Percentiles rank a stretch among this genome's conserved stretches.
Conservation (phyloP, 768 basidiomycete species). For the Lactarius evosmus region DNA sequence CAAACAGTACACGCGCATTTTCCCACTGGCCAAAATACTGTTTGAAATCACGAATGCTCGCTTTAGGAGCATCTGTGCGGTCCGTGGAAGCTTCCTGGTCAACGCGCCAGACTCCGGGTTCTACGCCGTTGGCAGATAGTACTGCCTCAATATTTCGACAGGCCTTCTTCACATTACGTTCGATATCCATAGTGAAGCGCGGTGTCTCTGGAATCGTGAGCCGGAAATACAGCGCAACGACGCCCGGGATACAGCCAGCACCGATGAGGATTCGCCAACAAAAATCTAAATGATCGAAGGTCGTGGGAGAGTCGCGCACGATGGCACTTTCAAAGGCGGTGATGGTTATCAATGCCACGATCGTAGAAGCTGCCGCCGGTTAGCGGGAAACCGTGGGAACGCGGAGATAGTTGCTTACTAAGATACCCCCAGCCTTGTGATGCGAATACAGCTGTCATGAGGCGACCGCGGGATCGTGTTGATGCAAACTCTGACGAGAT, state of each 20-base stretch:
- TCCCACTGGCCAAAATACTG: slow-evolving; percentile 67
- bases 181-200: slow-evolving; percentile 89
- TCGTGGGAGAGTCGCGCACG: slow-evolving; percentile 43
- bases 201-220: slow-evolving; percentile 94
- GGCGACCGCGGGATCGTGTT: slow-evolving; percentile 72
- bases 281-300: slow-evolving; percentile 57
- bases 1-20: slow-evolving; percentile 77
- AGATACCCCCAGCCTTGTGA: slow-evolving; percentile 88
- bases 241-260: slow-evolving; percentile 77
- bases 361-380: slow-evolving; percentile 48
- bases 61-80: slow-evolving; percentile 64
- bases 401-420: slow-evolving; percentile 39
- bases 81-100: slow-evolving; percentile 58
- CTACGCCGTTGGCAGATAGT: slow-evolving; percentile 39
- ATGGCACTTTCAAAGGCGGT: slow-evolving; percentile 62
- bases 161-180: slow-evolving; percentile 77
- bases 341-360: slow-evolving; percentile 63
- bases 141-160: slow-evolving; percentile 69
- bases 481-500: slow-evolving; percentile 89
- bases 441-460: slow-evolving; percentile 89
- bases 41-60: slow-evolving; percentile 62
- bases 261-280: slow-evolving; percentile 89
- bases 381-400: not conserved
- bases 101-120: slow-evolving; percentile 40
- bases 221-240: slow-evolving; percentile 84